Evolutionary conservation across 495 filamentous ascomycete species (phyloP).

Genomic region (Entonaema liquescens): DNA sequence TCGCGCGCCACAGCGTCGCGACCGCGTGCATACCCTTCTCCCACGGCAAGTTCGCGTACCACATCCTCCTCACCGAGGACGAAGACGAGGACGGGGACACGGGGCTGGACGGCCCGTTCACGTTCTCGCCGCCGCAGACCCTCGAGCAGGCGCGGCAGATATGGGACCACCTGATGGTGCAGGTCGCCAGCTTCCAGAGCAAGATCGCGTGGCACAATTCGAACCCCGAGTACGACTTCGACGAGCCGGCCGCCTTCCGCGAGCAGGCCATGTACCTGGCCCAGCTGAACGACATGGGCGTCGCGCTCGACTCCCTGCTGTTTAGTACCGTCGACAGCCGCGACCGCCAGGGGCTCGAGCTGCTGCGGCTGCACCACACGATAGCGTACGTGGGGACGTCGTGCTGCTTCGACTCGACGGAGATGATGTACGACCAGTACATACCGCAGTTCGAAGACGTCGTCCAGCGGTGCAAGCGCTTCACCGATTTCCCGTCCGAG

Average conservation of each 20-base stretch:
- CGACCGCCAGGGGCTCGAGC: constrained; percentile 30
- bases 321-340: constrained; percentile 23
- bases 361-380: constrained; percentile 34
- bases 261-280: constrained; percentile 34
- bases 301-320: constrained; percentile 26
- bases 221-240: constrained; percentile 40
- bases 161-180: constrained; percentile 31
- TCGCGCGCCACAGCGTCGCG: constrained; percentile 35
- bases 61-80: constrained; percentile 38
- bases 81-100: constrained; percentile 27
- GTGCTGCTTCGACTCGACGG: constrained; percentile 40
- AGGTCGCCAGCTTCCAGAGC: constrained; percentile 35
- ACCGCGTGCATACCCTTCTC: constrained; percentile 36
- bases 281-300: constrained; percentile 28
- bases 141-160: constrained; percentile 32
- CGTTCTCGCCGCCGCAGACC: constrained; percentile 27
- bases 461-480: constrained; percentile 28
- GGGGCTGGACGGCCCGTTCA: constrained; percentile 15
- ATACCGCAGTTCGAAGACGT: constrained; percentile 37
- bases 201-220: constrained; percentile 33
- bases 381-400: constrained; percentile 18
- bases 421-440: constrained; percentile 42
- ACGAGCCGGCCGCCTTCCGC: constrained; percentile 19
- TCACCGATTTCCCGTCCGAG: constrained; percentile 14
- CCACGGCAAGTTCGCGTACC: constrained; percentile 41